Percentiles rank a stretch among this genome's conserved stretches.
These are phyloP conservation scores for Hagleromyces aurorensis DNA, from an alignment of 805 yeast species.

Conservation along the genomic window DNA sequence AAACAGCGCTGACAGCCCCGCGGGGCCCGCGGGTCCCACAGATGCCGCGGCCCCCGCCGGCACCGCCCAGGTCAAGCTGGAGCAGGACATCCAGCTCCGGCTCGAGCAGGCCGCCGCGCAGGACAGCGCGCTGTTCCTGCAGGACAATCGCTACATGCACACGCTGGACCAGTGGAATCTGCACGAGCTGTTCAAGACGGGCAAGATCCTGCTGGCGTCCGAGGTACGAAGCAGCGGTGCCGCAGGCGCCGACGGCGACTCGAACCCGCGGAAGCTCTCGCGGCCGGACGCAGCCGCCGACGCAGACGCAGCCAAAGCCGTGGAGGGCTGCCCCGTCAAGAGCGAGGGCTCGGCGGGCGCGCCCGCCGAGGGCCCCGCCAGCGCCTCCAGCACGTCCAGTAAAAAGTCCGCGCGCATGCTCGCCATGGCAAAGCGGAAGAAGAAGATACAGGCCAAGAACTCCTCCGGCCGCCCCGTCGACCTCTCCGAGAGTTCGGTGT, in stretches of 20 bases:
- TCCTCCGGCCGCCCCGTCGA: slow-evolving; percentile 50
- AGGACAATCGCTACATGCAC: slow-evolving; percentile 18
- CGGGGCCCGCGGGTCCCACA: slow-evolving; percentile 10
- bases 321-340: slow-evolving; percentile 16
- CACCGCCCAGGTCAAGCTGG: slow-evolving; percentile 29
- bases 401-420: slow-evolving; percentile 66
- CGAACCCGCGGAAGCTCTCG: neutral
- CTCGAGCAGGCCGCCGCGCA: slow-evolving; percentile 22
- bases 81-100: slow-evolving; percentile 28
- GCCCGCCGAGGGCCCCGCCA: slow-evolving; percentile 12
- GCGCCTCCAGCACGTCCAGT: slow-evolving; percentile 12
- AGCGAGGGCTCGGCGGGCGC: slow-evolving; percentile 8
- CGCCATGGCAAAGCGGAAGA: slow-evolving; percentile 91
- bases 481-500: slow-evolving; percentile 61
- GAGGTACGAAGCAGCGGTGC: slow-evolving; percentile 11
- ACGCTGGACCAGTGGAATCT: slow-evolving; percentile 24
- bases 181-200: slow-evolving; percentile 23
- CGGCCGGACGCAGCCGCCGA: slow-evolving; percentile 2
- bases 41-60: slow-evolving; percentile 15
- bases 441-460: slow-evolving; percentile 59
- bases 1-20: slow-evolving; percentile 35
- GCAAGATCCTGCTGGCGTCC: slow-evolving; percentile 24
- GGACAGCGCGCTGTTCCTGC: slow-evolving; percentile 15
- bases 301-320: slow-evolving; percentile 1
- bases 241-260: slow-evolving; percentile 2